Evolutionary conservation across 2,329 filamentous ascomycete genomes (phyloP).

Genomic region (Nemania serpens): DNA sequence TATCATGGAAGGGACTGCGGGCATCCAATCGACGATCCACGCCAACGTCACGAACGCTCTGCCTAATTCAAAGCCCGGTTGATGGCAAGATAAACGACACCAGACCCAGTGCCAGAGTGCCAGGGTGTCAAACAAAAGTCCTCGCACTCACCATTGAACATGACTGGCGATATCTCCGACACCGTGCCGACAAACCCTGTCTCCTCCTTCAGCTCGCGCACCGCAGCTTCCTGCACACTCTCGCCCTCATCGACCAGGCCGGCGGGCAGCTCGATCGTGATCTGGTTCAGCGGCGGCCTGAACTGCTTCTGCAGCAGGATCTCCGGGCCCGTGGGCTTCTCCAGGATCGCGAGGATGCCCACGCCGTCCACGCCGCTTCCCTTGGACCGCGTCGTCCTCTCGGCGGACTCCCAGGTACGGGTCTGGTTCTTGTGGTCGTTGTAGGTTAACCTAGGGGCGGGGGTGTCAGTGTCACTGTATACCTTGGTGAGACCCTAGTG

Average conservation of each 20-base stretch:
- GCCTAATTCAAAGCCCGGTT: neutral
- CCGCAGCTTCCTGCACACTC: slow-evolving; percentile 63
- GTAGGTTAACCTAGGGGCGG: slow-evolving; percentile 61
- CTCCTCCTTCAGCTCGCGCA: slow-evolving; percentile 69
- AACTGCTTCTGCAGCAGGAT: slow-evolving; percentile 71
- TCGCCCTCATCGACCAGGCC: slow-evolving; percentile 67
- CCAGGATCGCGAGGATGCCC: slow-evolving; percentile 72
- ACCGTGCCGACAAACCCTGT: slow-evolving; percentile 65
- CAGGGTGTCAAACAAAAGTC: neutral
- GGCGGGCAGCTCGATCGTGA: slow-evolving; percentile 68
- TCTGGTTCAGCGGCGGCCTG: slow-evolving; percentile 62
- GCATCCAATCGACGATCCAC: neutral
- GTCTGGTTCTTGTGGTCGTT: slow-evolving; percentile 62
- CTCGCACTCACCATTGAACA: slow-evolving; percentile 40
- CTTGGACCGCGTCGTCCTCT: slow-evolving; percentile 69
- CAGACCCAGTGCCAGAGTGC: neutral
- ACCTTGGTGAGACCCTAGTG: neutral
- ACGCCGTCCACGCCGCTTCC: slow-evolving; percentile 70
- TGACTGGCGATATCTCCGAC: slow-evolving; percentile 50
- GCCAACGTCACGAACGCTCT: neutral
- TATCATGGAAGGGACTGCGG: neutral
- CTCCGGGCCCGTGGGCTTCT: slow-evolving; percentile 57
- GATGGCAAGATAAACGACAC: neutral
- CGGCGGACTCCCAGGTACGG: slow-evolving; percentile 73
- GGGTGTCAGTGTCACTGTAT: neutral